Base-by-base conservation (phyloP, 164 flowering plant genomes). In the Vitis riparia region DNA sequence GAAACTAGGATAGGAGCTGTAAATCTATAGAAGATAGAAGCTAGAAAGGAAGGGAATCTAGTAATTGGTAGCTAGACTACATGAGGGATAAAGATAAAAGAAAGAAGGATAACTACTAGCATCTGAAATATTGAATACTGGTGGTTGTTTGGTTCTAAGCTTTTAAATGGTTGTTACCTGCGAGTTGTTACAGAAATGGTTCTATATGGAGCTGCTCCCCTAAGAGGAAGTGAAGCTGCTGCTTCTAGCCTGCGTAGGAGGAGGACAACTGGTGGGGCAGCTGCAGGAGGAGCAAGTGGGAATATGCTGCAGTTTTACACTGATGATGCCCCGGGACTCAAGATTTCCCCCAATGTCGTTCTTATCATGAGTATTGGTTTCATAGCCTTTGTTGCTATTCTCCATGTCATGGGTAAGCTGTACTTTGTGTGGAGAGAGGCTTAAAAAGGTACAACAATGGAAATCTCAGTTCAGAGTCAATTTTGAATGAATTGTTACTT, bases 321-420 rank as follows among this genome's bases (percentile, higher is more conserved):
- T 0, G 97, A 91, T 76, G 97, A 89, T 71, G 87, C 91, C 19
- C 88, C 97, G 0, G 97, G 94, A 8, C 85, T 89, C 72, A 90
- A 89, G 86, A 87, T 92, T 60, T 87, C 93, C 11, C 97, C 97
- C 9, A 88, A 85, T 73, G 90, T 85, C 53, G 97, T 91, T 47
- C 93, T 91, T 50, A 78, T 89, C 61, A 92, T 92, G 97, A 92
- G 93, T 86, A 90, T 90, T 49, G 93, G 95, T 6, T 91, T 91
- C 80, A 91, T 89, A 53, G 97, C 88, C 1, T 89, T 89, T 74
- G 94, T 91, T 49, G 92, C 93, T 13, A 62, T 88, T 51, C 90
- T 89, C 44, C 97, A 91, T 79, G 97, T 89, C 68, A 74, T 88
- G 74, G 94, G 97, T 27, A 91, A 91, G 82, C 84, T 91, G 4